Base-by-base conservation (phyloP, 805 yeast genomes). In the Candida ovalis region DNA sequence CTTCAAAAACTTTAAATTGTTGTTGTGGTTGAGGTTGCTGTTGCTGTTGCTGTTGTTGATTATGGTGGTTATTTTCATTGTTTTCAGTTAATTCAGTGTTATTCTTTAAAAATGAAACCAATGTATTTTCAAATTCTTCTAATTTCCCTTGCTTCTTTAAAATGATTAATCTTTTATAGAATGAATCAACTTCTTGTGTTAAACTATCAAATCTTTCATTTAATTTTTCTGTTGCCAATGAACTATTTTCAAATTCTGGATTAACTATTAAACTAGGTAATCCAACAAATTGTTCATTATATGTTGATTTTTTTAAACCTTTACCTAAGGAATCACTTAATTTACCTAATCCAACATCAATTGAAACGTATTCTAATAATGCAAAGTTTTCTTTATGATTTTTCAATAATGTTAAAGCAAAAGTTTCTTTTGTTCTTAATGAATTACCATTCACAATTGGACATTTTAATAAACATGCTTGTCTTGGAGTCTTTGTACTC, bases 321-420 rank as follows among this genome's bases (percentile, higher is more conserved):
- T 81, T 85, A 24, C 91, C 91, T 25, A 88, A 62, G 12, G 87
- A 80, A 56, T 86, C 90, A 50, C 80, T 77, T 49, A 88, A 71
- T 44, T 77, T 78, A 57, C 88, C 87, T 33, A 78, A 67, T 4
- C 94, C 95, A 32, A 82, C 79, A 50, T 83, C 79, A 35, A 84
- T 64, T 43, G 74, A 71, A 46, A 76, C 63, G 46, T 76, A 64
- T 51, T 75, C 72, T 46, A 79, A 62, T 38, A 70, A 66, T 33
- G 74, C 69, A 41, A 68, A 67, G 44, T 75, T 74, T 49, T 75
- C 74, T 50, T 70, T 73, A 10, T 62, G 59, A 47, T 73, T 73
- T 45, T 66, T 67, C 45, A 72, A 63, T 42, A 75, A 63, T 48
- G 68, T 70, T 45, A 77, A 57, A 10, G 73, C 74, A 59, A 70